These are phyloP conservation scores for Panaeolus papilionaceus DNA, from an alignment of 768 basidiomycete species.

Conservation along the genomic window DNA sequence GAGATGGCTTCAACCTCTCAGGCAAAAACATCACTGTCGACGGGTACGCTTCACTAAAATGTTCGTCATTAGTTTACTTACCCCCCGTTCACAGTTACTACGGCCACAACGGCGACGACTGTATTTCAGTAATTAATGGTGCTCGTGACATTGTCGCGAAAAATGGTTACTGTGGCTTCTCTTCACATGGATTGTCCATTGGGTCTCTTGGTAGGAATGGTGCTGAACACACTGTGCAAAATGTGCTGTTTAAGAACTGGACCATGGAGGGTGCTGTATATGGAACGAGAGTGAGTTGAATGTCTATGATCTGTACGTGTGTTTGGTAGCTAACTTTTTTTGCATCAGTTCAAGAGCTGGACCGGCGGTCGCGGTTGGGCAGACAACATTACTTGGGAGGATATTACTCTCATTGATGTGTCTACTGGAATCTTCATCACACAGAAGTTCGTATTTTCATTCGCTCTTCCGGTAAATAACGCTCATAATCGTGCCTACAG, in stretches of 20 bases:
- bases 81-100: constrained; percentile 35
- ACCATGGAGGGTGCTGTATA: constrained; percentile 57
- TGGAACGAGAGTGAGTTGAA: constrained; percentile 42
- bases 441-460: constrained; percentile 39
- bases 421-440: constrained; percentile 54
- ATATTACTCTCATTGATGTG: constrained; percentile 49
- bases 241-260: constrained; percentile 55
- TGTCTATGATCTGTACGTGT: too few relatives aligned
- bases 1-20: constrained; percentile 40
- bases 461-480: neutral
- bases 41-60: constrained; percentile 29
- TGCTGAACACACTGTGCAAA: constrained; percentile 45
- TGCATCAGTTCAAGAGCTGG: constrained; percentile 51
- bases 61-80: neutral
- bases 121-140: constrained; percentile 53
- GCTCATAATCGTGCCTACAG: constrained; percentile 30
- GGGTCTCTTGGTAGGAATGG: constrained; percentile 51
- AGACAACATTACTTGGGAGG: constrained; percentile 54
- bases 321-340: neutral
- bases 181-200: constrained; percentile 54
- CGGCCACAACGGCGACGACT: constrained; percentile 56
- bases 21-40: constrained; percentile 48
- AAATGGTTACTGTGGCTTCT: constrained; percentile 53
- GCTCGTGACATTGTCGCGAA: constrained; percentile 50
- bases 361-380: constrained; percentile 53